A percentile compares a stretch with the other conserved stretches of the same genome.
phyloP scores from a whole-genome alignment of 768 basidiomycete species.

The Crassisporium funariophilum region DNA sequence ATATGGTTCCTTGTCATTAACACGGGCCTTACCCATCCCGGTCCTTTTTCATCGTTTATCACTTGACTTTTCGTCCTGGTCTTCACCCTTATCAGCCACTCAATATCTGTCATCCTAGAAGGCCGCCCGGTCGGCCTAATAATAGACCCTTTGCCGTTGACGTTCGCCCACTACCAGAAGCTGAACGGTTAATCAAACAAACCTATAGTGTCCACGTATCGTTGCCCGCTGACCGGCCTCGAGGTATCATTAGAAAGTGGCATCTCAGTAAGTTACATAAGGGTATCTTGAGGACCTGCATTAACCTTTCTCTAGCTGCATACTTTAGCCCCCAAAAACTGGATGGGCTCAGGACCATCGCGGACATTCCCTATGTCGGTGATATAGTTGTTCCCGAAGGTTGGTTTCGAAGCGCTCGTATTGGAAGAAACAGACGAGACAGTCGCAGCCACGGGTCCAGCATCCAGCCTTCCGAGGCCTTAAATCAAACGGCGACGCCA shows the following conservation, averaged over 20 bases:
- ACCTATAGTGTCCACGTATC: constrained; percentile 82
- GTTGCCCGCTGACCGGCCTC: constrained; percentile 53
- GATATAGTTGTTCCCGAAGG: constrained; percentile 72
- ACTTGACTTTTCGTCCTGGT: constrained; percentile 4
- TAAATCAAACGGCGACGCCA: constrained; percentile 27
- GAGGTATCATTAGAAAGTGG: constrained; percentile 70
- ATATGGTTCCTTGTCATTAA: too few species aligned
- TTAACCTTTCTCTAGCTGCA: constrained; percentile 56
- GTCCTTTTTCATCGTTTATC: too few species aligned
- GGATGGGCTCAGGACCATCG: constrained; percentile 71
- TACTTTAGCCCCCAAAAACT: constrained; percentile 83
- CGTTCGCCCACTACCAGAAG: constrained; percentile 45
- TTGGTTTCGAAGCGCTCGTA: constrained; percentile 77
- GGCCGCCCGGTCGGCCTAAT: constrained; percentile 25
- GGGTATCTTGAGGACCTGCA: constrained; percentile 17
- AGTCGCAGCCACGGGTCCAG: constrained; percentile 42
- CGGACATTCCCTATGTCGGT: constrained; percentile 66
- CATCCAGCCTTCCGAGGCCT: constrained; percentile 30
- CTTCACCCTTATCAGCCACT: constrained; percentile 7
- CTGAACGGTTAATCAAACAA: constrained; percentile 76
- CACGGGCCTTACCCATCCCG: too few species aligned
- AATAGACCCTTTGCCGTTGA: constrained; percentile 36
- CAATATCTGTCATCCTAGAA: constrained; percentile 15
- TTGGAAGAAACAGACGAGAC: constrained; percentile 61
- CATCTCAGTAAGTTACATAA: constrained; percentile 65